A percentile compares a stretch with the other conserved stretches of the same genome.
phyloP scores from a whole-genome alignment of 2,329 filamentous ascomycete genomes.

The Pseudogymnoascus sp. region DNA sequence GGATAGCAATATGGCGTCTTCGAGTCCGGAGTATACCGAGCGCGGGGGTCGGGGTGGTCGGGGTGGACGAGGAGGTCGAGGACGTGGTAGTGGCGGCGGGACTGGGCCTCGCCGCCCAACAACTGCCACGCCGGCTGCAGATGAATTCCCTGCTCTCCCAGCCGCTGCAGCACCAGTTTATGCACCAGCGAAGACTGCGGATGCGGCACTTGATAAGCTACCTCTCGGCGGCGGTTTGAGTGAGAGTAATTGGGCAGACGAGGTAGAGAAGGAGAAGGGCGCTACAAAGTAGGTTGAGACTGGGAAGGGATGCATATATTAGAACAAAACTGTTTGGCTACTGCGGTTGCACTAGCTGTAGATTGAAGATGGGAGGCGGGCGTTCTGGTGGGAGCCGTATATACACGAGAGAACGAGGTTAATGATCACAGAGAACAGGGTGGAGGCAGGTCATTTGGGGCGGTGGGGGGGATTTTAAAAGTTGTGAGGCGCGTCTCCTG shows the following conservation, averaged over 20 bases:
- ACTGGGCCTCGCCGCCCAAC: not conserved
- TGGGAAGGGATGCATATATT: constrained; percentile 1
- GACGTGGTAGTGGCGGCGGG: constrained; percentile 12
- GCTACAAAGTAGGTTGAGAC: constrained; percentile 2
- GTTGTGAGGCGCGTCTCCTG: not conserved
- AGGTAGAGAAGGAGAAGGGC: constrained; percentile 15
- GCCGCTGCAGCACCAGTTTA: not conserved
- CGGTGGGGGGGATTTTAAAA: not conserved
- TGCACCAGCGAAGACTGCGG: not conserved
- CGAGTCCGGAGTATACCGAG: constrained; percentile 16
- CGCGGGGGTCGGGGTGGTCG: constrained; percentile 15
- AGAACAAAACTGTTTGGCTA: not conserved
- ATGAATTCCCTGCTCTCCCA: constrained; percentile 13
- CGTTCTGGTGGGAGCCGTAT: not conserved
- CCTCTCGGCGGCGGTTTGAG: constrained; percentile 12
- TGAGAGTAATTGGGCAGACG: constrained; percentile 15
- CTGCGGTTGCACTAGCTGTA: constrained; percentile 25
- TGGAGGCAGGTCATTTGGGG: not conserved
- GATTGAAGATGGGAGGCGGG: constrained; percentile 15
- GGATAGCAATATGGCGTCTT: constrained; percentile 16
- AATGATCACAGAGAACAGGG: not conserved
- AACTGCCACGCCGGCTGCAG: constrained; percentile 2
- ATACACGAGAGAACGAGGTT: not conserved
- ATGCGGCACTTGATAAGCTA: constrained; percentile 5
- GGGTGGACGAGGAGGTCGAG: constrained; percentile 20